These are phyloP conservation scores for Leishmania guyanensis DNA, from an alignment of 208 protist genomes.

Conservation along the genomic window DNA sequence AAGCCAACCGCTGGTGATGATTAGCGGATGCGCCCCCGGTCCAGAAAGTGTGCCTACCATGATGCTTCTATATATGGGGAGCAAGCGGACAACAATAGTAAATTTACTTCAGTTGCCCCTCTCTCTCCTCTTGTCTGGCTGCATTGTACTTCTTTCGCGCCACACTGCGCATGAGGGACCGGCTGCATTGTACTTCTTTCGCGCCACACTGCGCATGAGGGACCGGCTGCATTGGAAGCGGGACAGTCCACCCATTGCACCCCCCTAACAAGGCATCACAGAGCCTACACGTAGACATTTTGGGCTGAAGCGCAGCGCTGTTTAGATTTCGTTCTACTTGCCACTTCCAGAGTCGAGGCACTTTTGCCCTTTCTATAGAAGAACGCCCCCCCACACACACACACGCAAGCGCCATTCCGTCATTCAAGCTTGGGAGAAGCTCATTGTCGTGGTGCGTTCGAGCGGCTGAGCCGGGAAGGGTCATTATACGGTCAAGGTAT, in stretches of 20 bases:
- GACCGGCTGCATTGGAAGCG: neutral
- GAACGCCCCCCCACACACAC: too few relatives aligned
- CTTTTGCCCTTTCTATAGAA: neutral
- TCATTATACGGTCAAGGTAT: neutral
- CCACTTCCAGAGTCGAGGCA: neutral
- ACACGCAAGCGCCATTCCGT: neutral
- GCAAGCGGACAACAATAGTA: neutral
- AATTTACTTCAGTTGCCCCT: neutral
- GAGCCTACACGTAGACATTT: neutral
- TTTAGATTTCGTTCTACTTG: neutral
- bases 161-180: neutral
- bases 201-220: neutral
- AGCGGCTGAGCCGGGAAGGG: neutral
- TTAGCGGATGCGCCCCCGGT: neutral
- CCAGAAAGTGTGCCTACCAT: neutral
- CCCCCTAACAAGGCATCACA: neutral
- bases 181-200: neutral
- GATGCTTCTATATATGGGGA: neutral
- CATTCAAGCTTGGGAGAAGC: neutral
- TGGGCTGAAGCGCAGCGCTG: neutral
- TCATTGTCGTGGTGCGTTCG: neutral
- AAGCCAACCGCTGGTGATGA: neutral
- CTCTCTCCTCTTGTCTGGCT: neutral
- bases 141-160: neutral
- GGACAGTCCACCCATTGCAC: neutral